Evolutionary conservation across 2,329 filamentous ascomycete genomes (phyloP), one percentile per base, ranked within the genome.

Genomic region (Colletotrichum sp.): DNA sequence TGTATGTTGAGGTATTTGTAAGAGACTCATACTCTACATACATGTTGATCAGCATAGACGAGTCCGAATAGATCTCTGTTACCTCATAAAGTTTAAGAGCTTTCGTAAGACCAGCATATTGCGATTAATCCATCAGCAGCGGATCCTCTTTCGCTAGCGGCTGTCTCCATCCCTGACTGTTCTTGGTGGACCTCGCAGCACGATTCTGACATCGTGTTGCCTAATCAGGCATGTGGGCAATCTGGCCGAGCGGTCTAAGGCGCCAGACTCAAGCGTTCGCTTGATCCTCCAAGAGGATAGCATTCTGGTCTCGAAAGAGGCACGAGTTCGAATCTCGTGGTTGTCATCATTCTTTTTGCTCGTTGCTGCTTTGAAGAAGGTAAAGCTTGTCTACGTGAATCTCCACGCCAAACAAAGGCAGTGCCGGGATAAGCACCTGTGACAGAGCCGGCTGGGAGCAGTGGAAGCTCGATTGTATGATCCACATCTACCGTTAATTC

Each of bases 181-280:
- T 69, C 66, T 60, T 69, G 66, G 52, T 69, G 52, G 66, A 55
- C n/a, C 52, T 39, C n/a, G 32, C 24, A n/a, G 6, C 15, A 3
- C 3, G 0, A 24, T 4, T 21, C 13, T n/a, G 15, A 1, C 52
- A 69, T n/a, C 52, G 6, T 60, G 8, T 18, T 70, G 34, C 57
- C 57, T 24, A 62, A 70, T 49, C 18, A 24, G 55, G 57, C 55
- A 70, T 70, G 68, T 70, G 68, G 68, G 68, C 68, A 70, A 70
- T 59, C 62, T 70, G 68, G 68, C 68, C 57, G 68, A 70, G 68
- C 68, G 57, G 68, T 70, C 68, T 70, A 70, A 70, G 68, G 68
- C 68, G 68, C 68, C 68, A 70, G 68, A 70, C 68, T 70, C 68
- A 70, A 70, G 68, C 68, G 13, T 55, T 49, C 26, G 36, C 13